These are phyloP conservation scores for Pythium aphanidermatum DNA, from an alignment of 352 stramenopile species.

Conservation along the genomic window DNA sequence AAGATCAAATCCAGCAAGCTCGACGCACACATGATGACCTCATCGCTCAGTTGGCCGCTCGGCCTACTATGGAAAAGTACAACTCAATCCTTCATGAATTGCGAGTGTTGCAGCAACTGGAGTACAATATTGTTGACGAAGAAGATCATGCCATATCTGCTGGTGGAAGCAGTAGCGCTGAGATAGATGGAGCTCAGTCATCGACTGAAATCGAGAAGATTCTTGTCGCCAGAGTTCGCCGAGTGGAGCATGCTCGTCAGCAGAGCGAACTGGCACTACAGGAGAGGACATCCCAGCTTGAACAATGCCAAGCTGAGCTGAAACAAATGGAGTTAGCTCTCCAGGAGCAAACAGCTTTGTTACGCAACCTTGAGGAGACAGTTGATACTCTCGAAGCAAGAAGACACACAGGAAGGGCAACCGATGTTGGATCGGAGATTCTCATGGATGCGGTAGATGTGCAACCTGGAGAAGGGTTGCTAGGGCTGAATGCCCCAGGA, in stretches of 20 bases:
- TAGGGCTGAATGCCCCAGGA: constrained; percentile 1
- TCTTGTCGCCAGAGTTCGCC: constrained; percentile 54
- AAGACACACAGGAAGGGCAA: constrained; percentile 9
- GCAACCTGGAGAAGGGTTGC: constrained; percentile 30
- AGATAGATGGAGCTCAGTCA: constrained; percentile 8
- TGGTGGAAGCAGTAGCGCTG: constrained; percentile 22
- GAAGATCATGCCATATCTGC: constrained; percentile 22
- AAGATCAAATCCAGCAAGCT: constrained; percentile 26
- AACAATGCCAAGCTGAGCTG: constrained; percentile 26
- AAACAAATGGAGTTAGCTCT: constrained; percentile 32
- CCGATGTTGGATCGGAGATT: constrained; percentile 55
- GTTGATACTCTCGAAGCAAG: constrained; percentile 58
- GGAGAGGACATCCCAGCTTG: constrained; percentile 26
- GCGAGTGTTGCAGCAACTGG: constrained; percentile 90
- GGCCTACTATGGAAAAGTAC: constrained; percentile 82
- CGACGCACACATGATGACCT: constrained; percentile 29
- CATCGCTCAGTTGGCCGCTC: constrained; percentile 30
- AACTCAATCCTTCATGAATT: constrained; percentile 88
- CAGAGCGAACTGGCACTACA: constrained; percentile 49
- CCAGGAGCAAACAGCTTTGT: constrained; percentile 38
- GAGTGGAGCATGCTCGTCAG: constrained; percentile 62
- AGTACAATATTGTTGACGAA: constrained; percentile 82
- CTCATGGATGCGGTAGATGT: constrained; percentile 69
- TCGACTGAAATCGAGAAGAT: constrained; percentile 51
- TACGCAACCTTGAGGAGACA: constrained; percentile 60